Conservation (phyloP, 805 yeast genomes). For the Pichia californica region DNA sequence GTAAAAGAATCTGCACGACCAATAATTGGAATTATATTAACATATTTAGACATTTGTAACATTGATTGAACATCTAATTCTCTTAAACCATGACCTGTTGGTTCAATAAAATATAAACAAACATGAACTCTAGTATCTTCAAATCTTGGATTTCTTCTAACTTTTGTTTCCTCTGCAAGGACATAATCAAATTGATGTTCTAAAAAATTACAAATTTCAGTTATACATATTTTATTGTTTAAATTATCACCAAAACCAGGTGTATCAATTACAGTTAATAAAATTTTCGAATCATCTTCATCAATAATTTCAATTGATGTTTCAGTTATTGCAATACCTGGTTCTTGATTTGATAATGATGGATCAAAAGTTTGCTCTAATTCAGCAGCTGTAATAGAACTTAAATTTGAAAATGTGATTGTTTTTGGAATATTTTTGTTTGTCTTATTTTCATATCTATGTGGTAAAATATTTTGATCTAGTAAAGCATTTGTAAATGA, state of each 20-base stretch:
- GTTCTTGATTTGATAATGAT: conserved; percentile 51
- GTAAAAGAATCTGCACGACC: conserved; percentile 71
- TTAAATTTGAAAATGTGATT: conserved; percentile 52
- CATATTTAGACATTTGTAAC: conserved; percentile 65
- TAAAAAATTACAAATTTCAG: conserved; percentile 58
- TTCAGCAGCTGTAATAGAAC: conserved; percentile 51
- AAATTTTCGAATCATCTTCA: conserved; percentile 51
- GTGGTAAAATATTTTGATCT: conserved; percentile 56
- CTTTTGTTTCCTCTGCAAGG: conserved; percentile 80
- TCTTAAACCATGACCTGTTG: conserved; percentile 71
- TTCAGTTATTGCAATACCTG: conserved; percentile 71
- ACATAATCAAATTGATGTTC: conserved; percentile 76
- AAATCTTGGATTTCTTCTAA: conserved; percentile 77
- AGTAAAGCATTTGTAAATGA: conserved; percentile 65
- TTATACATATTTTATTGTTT: conserved; percentile 55
- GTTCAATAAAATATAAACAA: conserved; percentile 63
- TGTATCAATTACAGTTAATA: conserved; percentile 50
- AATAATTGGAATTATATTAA: conserved; percentile 67
- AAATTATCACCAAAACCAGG: conserved; percentile 60
- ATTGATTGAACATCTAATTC: conserved; percentile 68
- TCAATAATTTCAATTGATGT: conserved; percentile 55
- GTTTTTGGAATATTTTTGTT: conserved; percentile 35
- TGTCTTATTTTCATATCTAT: conserved; percentile 37
- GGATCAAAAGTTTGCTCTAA: conserved; percentile 60
- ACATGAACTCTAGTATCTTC: conserved; percentile 74